Percentiles rank a stretch among this genome's conserved stretches.
phyloP scores from a whole-genome alignment of 2,329 filamentous ascomycete species.

The Cytospora leucostoma region DNA sequence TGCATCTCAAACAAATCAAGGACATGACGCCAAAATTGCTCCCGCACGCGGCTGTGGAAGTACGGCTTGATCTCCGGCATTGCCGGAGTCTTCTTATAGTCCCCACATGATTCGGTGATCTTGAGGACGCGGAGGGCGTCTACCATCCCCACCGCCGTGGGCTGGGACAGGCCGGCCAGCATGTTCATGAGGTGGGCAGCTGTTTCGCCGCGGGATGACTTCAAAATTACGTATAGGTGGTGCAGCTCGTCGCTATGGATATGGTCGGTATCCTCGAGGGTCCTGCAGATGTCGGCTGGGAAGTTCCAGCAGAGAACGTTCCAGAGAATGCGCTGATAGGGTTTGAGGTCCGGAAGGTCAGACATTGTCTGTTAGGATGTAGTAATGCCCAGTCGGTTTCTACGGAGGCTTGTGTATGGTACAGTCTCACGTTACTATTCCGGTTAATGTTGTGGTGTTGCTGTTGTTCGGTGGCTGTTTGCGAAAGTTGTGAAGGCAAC shows the following conservation, averaged over 20 bases:
- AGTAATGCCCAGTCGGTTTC: not conserved
- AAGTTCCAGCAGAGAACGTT: constrained; percentile 16
- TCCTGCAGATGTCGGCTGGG: constrained; percentile 19
- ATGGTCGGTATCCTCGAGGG: not conserved
- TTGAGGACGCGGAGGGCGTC: constrained; percentile 11
- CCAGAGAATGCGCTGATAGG: constrained; percentile 21
- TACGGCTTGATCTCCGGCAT: not conserved
- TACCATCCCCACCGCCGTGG: constrained; percentile 9
- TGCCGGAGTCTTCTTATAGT: not conserved
- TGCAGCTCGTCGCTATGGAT: constrained; percentile 20
- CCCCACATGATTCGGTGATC: not conserved
- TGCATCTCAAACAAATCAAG: constrained; percentile 15
- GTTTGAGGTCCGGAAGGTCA: not conserved
- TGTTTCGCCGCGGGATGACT: not conserved
- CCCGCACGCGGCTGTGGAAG: constrained; percentile 17
- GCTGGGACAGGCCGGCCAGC: constrained; percentile 9
- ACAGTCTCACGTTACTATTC: not conserved
- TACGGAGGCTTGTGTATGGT: not conserved
- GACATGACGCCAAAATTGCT: constrained; percentile 17
- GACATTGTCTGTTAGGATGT: constrained; percentile 2
- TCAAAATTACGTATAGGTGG: constrained; percentile 17
- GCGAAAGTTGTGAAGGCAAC: not conserved
- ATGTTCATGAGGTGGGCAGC: constrained; percentile 9
- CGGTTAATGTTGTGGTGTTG: not conserved
- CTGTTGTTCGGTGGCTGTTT: not conserved